Base-by-base conservation (phyloP, 257 asterid species). In the Plectranthus barbatus region DNA sequence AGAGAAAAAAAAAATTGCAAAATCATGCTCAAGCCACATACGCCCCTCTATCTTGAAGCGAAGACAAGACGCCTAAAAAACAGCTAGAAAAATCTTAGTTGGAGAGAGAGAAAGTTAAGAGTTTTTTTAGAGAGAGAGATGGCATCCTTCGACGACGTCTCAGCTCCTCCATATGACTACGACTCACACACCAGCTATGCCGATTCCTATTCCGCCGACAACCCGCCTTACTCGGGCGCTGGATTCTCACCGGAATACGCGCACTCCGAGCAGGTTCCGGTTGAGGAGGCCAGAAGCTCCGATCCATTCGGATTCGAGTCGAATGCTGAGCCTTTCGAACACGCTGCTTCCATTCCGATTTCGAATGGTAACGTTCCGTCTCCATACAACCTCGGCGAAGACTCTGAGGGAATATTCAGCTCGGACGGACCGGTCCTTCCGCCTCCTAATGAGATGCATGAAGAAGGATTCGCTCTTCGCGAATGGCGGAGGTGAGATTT, bases 351-450 rank as follows among this genome's bases (percentile, higher is more conserved):
- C 6, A 75, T 78, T 63, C 92, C 92, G 72, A 79, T 84, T 75
- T 72, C 90, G 19, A 90, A 84, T 59, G 97, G 97, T 45, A 81
- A 82, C 66, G 95, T 83, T 11, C 71, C 66, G 15, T 45, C 79
- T 51, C 71, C 88, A 55, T 88, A 74, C 45, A 74, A 77, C 68
- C 15, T 73, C 26, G 87, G 77, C 62, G 80, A 75, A 2, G 95
- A 78, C 75, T 47, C 86, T 6, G 96, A 87, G 62, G 96, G 89
- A 14, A 45, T 90, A 24, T 91, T 91, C 77, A 81, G 79, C 62
- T 85, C 96, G 14, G 96, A 84, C 51, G 96, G 98, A 2, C 86
- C 96, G 46, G 47, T 86, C 31, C 96, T 91, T 31, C 96, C 91
- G 19, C 95, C 97, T 60, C 95, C 95, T 17, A 74, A 44, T 68